These are phyloP conservation scores for Artomyces pyxidatus DNA, from an alignment of 768 basidiomycete species.

Conservation along the genomic window DNA sequence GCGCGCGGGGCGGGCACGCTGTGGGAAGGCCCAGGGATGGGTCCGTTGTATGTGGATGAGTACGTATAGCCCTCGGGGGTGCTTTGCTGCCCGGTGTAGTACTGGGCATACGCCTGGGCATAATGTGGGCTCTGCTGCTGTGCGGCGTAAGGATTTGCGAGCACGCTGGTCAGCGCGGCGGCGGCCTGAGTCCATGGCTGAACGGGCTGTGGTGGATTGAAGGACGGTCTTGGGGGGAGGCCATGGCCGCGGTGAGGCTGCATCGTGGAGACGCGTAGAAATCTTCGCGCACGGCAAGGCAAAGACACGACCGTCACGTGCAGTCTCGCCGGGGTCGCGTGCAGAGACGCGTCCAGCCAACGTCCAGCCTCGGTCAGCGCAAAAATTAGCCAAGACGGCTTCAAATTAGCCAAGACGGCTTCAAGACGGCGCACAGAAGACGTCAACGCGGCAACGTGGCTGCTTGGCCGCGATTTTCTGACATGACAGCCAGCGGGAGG, in stretches of 20 bases:
- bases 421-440: too few species aligned
- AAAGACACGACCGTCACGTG: too few species aligned
- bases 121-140: constrained; percentile 25
- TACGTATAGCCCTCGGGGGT: constrained; percentile 27
- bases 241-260: neutral
- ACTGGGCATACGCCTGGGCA: constrained; percentile 23
- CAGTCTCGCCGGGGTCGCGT: too few species aligned
- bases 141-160: constrained; percentile 22
- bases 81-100: constrained; percentile 13
- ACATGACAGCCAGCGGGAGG: too few species aligned
- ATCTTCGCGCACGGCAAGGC: too few species aligned
- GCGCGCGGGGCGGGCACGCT: neutral
- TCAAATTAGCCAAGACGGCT: too few species aligned
- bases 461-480: too few species aligned
- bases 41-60: constrained; percentile 25
- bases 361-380: too few species aligned
- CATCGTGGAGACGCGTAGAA: neutral
- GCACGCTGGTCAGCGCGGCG: constrained; percentile 18
- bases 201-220: neutral
- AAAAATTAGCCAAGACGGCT: too few species aligned
- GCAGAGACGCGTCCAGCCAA: too few species aligned
- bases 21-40: neutral
- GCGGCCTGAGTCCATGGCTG: constrained; percentile 11
- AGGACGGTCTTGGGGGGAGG: neutral
- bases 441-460: too few species aligned